These are phyloP conservation scores for Vanderwaltozyma tropicalis DNA, from an alignment of 805 yeast genomes.

Conservation along the genomic window DNA sequence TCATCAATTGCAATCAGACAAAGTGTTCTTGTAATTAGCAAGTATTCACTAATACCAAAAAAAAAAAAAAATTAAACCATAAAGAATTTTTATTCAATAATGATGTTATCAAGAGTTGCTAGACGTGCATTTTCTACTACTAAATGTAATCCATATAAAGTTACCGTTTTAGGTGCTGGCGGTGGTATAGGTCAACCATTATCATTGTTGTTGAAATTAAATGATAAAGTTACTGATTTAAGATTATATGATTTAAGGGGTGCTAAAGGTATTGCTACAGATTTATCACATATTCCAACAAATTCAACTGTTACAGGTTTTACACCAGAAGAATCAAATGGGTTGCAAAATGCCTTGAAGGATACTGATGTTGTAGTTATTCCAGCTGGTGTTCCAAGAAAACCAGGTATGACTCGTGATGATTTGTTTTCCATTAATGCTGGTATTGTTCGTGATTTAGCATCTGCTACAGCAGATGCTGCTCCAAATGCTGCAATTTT, in stretches of 20 bases:
- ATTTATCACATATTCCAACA: constrained; percentile 87
- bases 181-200: constrained; percentile 96
- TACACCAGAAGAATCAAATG: constrained; percentile 71
- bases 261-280: constrained; percentile 96
- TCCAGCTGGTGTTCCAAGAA: constrained; percentile 98
- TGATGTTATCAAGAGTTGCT: constrained; percentile 49
- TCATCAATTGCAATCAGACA: no score
- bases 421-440: constrained; percentile 95
- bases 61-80: neutral
- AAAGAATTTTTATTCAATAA: no score
- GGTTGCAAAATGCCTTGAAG: constrained; percentile 61
- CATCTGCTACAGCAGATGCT: constrained; percentile 70
- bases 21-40: no score
- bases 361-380: constrained; percentile 71
- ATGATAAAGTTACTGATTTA: constrained; percentile 78
- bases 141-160: constrained; percentile 60
- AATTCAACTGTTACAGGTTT: constrained; percentile 81
- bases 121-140: constrained; percentile 59
- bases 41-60: no score
- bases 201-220: constrained; percentile 73
- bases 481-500: constrained; percentile 77
- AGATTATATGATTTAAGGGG: constrained; percentile 82
- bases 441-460: constrained; percentile 86
- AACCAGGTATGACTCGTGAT: constrained; percentile 98
- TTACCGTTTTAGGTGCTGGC: constrained; percentile 71